Conservation (phyloP, 176 grass and related monocot genomes). For the Tillandsia fasciculata region DNA sequence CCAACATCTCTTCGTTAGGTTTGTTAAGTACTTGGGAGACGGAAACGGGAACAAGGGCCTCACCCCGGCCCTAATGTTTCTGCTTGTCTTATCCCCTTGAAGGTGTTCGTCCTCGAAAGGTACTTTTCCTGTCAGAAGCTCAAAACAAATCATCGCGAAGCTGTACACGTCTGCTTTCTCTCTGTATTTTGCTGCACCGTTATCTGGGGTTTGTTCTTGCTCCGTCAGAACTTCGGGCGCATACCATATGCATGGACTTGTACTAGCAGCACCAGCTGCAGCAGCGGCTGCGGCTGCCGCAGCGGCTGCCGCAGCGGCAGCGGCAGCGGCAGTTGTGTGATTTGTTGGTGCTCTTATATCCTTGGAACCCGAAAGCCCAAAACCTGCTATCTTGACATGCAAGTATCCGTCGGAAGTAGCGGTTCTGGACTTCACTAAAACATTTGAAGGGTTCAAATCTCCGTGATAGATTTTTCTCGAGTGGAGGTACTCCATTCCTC, state of each 20-base stretch:
- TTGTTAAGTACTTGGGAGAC: slow-evolving; percentile 15
- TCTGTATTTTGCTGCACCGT: background rate
- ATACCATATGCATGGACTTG: slow-evolving; percentile 19
- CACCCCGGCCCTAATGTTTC: slow-evolving; percentile 13
- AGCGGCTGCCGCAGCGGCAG: background rate
- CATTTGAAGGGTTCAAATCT: slow-evolving; percentile 13
- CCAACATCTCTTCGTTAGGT: slow-evolving; percentile 15
- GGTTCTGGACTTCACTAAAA: slow-evolving; percentile 16
- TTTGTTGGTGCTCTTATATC: background rate
- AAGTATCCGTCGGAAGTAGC: slow-evolving; percentile 3
- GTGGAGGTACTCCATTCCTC: slow-evolving; percentile 28
- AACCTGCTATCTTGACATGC: slow-evolving; percentile 4
- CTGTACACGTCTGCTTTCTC: slow-evolving; percentile 23
- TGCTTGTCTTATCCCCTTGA: slow-evolving; percentile 21
- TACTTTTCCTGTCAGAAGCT: slow-evolving; percentile 15
- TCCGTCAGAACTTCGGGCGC: slow-evolving; percentile 9
- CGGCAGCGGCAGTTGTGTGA: background rate
- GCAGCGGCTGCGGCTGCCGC: no score
- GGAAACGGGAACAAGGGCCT: slow-evolving; percentile 19
- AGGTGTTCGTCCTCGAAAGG: slow-evolving; percentile 16
- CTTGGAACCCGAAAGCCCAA: background rate
- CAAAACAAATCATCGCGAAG: slow-evolving; percentile 22
- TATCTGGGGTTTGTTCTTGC: slow-evolving; percentile 6
- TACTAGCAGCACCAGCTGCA: background rate
- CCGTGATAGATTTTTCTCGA: slow-evolving; percentile 13